Evolutionary conservation across 2,329 filamentous ascomycete species (phyloP).

Genomic region (Ascochyta pisi): DNA sequence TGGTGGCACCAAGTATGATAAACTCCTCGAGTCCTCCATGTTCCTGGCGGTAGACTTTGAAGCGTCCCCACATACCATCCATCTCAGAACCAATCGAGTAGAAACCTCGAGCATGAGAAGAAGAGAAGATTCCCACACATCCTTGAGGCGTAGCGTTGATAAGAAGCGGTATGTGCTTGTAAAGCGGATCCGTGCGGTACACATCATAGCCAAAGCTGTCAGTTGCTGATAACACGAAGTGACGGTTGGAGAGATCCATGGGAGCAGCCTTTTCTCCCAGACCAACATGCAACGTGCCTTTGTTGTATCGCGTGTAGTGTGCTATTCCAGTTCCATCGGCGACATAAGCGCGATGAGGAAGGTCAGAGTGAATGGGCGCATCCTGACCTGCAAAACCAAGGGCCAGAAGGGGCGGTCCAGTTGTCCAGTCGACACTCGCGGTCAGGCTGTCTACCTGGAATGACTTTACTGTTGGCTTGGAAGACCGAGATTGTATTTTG

Average conservation of each 20-base stretch:
- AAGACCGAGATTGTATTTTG: constrained; percentile 26
- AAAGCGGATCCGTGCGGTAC: constrained; percentile 73
- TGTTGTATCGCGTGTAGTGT: constrained; percentile 70
- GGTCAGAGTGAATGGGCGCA: constrained; percentile 66
- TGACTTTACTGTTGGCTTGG: constrained; percentile 46
- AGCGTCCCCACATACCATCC: constrained; percentile 77
- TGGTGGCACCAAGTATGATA: constrained; percentile 68
- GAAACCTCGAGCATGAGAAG: constrained; percentile 67
- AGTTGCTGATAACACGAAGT: constrained; percentile 71
- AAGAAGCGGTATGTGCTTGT: constrained; percentile 77
- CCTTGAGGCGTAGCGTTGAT: constrained; percentile 71
- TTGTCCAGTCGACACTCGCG: constrained; percentile 66
- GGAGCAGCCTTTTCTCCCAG: constrained; percentile 76
- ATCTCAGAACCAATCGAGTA: constrained; percentile 75
- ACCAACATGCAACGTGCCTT: constrained; percentile 70
- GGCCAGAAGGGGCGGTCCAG: constrained; percentile 62
- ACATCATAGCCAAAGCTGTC: constrained; percentile 78
- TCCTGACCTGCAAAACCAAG: constrained; percentile 59
- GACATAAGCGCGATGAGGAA: constrained; percentile 70
- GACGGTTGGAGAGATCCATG: constrained; percentile 72
- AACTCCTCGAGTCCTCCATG: constrained; percentile 76
- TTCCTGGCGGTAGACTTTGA: constrained; percentile 76
- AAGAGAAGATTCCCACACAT: constrained; percentile 72
- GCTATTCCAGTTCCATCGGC: constrained; percentile 67
- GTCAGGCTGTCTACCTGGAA: constrained; percentile 59